Evolutionary conservation across 2,329 filamentous ascomycete species (phyloP).

Genomic region (Stemphylium lycopersici): DNA sequence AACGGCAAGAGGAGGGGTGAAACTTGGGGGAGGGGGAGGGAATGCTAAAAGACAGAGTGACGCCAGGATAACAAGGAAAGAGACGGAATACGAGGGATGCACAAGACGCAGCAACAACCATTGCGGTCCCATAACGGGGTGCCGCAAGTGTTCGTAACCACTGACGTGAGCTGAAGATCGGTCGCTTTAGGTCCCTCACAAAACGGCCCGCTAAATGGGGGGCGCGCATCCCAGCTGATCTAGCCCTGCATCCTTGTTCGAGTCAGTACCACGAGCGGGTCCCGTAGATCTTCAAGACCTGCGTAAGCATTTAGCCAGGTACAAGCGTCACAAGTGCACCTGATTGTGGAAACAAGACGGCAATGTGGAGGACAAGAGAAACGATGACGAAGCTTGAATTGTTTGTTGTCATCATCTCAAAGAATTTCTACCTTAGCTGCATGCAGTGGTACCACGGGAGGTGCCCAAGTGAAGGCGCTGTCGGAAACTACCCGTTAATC

Average conservation of each 20-base stretch:
- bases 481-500: background rate
- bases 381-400: background rate
- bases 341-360: background rate
- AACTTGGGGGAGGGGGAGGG: background rate
- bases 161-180: conserved; percentile 5
- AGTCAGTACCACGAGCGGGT: conserved; percentile 6
- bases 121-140: conserved; percentile 10
- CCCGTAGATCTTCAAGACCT: conserved; percentile 7
- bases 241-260: background rate
- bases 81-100: background rate
- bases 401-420: background rate
- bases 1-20: background rate
- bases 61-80: background rate
- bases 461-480: no score
- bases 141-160: conserved; percentile 6
- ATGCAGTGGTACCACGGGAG: no score
- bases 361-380: background rate
- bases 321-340: conserved; percentile 5
- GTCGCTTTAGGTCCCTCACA: background rate
- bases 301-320: conserved; percentile 5
- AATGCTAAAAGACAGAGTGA: background rate
- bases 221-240: background rate
- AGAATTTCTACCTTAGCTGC: background rate
- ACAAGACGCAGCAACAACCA: conserved; percentile 5
- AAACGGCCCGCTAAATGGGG: conserved; percentile 5